phyloP scores from a whole-genome alignment of 2,329 filamentous ascomycete genomes.

The Gyromitra esculenta region DNA sequence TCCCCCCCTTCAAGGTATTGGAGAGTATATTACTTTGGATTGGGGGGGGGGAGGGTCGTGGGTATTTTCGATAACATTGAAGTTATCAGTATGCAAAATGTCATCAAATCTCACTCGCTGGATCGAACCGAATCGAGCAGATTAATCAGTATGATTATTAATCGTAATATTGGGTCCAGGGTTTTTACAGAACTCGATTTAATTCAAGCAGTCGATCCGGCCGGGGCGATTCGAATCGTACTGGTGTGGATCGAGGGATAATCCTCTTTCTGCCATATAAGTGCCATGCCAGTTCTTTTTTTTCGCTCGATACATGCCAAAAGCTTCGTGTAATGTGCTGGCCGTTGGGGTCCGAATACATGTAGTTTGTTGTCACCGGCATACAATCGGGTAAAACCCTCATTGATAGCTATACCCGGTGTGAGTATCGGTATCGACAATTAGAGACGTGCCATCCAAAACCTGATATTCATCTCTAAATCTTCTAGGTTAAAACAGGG shows the following conservation, averaged over 20 bases:
- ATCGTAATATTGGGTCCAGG: not conserved
- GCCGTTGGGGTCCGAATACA: too few relatives aligned
- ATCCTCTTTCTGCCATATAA: not conserved
- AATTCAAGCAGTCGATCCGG: not conserved
- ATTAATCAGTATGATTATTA: not conserved
- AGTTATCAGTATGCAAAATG: not conserved
- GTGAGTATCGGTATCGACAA: too few relatives aligned
- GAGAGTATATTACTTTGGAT: not conserved
- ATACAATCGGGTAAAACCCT: too few relatives aligned
- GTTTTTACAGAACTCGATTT: not conserved
- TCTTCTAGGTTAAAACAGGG: too few relatives aligned
- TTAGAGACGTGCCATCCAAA: too few relatives aligned
- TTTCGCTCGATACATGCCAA: too few relatives aligned
- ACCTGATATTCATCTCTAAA: too few relatives aligned
- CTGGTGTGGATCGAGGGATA: not conserved
- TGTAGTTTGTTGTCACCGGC: too few relatives aligned
- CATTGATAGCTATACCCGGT: too few relatives aligned
- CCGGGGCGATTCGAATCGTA: not conserved
- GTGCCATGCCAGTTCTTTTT: not conserved
- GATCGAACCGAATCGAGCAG: not conserved
- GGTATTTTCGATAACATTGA: not conserved
- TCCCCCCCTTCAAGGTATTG: not conserved
- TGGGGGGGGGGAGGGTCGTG: not conserved
- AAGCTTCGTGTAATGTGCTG: too few relatives aligned
- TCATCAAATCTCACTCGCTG: not conserved